phyloP scores from a whole-genome alignment of 139 green algal species.

The Tetradesmus lagerheimii region DNA sequence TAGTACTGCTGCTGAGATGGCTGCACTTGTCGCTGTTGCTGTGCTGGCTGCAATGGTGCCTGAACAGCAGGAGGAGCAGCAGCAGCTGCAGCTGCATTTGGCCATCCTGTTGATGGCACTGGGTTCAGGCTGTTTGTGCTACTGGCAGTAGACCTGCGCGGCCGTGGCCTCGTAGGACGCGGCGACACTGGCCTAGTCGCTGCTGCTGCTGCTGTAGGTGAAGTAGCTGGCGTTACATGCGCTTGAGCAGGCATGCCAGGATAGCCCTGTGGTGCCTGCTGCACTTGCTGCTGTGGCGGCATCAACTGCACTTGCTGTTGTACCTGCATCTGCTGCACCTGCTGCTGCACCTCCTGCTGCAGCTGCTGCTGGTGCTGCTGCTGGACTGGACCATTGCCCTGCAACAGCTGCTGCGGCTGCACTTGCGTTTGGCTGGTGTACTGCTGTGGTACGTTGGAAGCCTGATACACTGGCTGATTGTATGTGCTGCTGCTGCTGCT shows the following conservation, averaged over 20 bases:
- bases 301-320: neutral
- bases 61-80: neutral
- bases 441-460: neutral
- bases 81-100: neutral
- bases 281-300: neutral
- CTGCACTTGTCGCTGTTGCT: neutral
- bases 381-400: neutral
- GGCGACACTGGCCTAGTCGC: neutral
- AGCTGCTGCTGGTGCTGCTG: neutral
- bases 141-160: neutral
- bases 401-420: neutral
- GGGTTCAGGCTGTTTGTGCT: conserved; percentile 5
- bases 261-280: neutral
- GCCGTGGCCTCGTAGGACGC: neutral
- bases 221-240: neutral
- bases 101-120: neutral
- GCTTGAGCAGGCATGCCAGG: neutral
- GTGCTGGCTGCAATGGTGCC: neutral
- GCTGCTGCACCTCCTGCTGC: too few relatives aligned
- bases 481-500: neutral
- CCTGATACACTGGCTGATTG: neutral
- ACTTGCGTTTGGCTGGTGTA: neutral
- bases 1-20: neutral
- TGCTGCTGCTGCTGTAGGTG: neutral
- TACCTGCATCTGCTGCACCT: neutral